Evolutionary conservation across 805 yeast genomes (phyloP).

Genomic region (Lipomyces orientalis): DNA sequence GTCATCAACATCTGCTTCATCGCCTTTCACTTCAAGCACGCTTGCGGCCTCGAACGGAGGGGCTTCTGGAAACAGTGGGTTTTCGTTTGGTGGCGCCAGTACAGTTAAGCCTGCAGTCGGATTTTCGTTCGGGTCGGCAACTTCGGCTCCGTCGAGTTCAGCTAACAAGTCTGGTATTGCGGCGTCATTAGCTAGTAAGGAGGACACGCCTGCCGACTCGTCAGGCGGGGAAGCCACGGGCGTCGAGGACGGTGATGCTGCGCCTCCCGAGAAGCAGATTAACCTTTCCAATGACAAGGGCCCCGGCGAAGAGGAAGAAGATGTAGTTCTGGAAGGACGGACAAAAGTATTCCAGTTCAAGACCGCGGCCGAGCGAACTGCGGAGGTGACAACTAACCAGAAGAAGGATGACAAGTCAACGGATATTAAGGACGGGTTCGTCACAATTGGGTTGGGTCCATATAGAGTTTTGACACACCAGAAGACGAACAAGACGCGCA

Average conservation of each 20-base stretch:
- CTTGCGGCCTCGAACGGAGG: not conserved
- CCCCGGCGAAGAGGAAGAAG: constrained; percentile 90
- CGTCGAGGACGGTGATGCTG: constrained; percentile 23
- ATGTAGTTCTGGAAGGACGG: constrained; percentile 63
- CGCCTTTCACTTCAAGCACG: not conserved
- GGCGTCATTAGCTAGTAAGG: constrained; percentile 9
- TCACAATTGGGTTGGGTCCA: constrained; percentile 78
- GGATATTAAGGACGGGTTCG: constrained; percentile 48
- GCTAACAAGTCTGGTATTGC: not conserved
- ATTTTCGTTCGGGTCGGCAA: constrained; percentile 21
- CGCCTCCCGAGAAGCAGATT: constrained; percentile 49
- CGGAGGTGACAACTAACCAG: constrained; percentile 24
- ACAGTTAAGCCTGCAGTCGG: constrained; percentile 26
- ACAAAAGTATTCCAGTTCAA: constrained; percentile 72
- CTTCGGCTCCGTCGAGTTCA: not conserved
- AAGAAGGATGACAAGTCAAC: constrained; percentile 5
- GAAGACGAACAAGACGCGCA: constrained; percentile 66
- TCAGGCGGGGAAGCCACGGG: constrained; percentile 5
- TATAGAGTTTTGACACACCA: constrained; percentile 71
- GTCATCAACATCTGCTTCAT: constrained; percentile 4
- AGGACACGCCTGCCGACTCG: constrained; percentile 7
- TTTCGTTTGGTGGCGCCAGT: constrained; percentile 38
- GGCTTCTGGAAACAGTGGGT: constrained; percentile 37
- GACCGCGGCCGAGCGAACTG: constrained; percentile 51
- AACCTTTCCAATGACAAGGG: constrained; percentile 61